Conservation (phyloP, 257 asterid genomes). For the Solanum lycopersicoides region DNA sequence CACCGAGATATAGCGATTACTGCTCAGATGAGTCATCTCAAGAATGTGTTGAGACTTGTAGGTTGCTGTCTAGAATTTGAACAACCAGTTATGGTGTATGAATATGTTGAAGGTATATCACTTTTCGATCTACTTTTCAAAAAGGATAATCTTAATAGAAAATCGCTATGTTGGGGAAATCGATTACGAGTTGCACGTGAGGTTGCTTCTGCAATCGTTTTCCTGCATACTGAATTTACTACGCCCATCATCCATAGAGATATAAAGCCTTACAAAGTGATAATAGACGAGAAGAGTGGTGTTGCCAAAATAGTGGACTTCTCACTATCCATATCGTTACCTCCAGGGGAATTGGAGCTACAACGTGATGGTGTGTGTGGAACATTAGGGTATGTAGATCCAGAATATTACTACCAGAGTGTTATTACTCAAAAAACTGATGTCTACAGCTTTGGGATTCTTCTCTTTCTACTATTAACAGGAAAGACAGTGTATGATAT, state of each 20-base stretch:
- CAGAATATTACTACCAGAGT: not conserved
- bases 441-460: not conserved
- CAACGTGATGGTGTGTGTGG: not conserved
- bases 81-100: not conserved
- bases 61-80: not conserved
- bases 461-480: not conserved
- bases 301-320: not conserved
- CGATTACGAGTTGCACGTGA: not conserved
- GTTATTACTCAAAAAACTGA: not conserved
- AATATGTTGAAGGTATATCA: not conserved
- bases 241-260: too few species aligned
- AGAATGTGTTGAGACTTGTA: not conserved
- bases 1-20: not conserved
- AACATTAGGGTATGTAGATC: not conserved
- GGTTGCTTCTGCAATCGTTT: too few species aligned
- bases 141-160: not conserved
- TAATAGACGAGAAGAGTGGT: not conserved
- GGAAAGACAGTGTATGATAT: not conserved
- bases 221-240: too few species aligned
- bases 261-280: too few species aligned
- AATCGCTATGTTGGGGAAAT: not conserved
- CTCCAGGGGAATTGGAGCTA: not conserved
- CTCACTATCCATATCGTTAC: not conserved
- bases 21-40: not conserved
- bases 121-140: not conserved